Percentiles rank a stretch among this genome's conserved stretches.
Evolutionary conservation across 257 asterid species (phyloP).

Genomic region (Nicotiana obtusifolia): DNA sequence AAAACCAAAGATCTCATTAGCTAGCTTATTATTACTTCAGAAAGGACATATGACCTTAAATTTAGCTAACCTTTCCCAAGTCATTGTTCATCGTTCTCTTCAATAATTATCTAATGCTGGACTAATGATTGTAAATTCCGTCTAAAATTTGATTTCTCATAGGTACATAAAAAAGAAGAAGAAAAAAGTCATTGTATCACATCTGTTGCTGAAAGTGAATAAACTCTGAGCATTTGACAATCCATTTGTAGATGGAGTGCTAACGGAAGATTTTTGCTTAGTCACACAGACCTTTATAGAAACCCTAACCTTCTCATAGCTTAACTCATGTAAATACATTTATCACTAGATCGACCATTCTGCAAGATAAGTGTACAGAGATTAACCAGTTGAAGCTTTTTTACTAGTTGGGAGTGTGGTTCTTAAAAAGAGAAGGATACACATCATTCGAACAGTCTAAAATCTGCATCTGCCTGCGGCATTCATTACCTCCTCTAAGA

Average conservation of each 20-base stretch:
- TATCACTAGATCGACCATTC: background rate
- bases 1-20: background rate
- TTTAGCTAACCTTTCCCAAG: background rate
- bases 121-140: background rate
- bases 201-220: background rate
- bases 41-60: background rate
- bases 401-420: background rate
- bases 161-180: background rate
- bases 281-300: background rate
- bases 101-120: background rate
- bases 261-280: background rate
- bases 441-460: background rate
- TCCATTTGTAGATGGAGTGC: background rate
- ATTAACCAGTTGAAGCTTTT: background rate
- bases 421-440: slow-evolving; percentile 7
- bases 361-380: background rate
- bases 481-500: slow-evolving; percentile 74
- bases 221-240: background rate
- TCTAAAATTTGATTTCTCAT: background rate
- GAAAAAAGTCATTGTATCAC: background rate
- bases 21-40: background rate
- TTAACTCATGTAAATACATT: background rate
- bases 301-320: background rate
- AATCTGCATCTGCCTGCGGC: slow-evolving; percentile 11
- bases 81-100: background rate